phyloP scores from a whole-genome alignment of 2,329 filamentous ascomycete genomes.

The Cytospora schulzeri region DNA sequence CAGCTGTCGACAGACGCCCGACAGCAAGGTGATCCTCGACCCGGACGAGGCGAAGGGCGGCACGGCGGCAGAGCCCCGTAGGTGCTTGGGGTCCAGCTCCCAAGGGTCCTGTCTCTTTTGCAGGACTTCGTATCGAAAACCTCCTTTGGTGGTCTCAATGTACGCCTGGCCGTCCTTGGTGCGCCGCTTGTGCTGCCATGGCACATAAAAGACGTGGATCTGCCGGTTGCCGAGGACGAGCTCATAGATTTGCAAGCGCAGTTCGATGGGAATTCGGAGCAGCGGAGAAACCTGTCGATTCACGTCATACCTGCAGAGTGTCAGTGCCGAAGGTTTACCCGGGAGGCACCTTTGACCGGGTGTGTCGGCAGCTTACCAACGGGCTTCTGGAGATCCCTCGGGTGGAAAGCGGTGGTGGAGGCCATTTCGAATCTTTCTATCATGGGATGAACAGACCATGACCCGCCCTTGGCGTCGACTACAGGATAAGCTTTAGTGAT shows the following conservation, averaged over 20 bases:
- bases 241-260: conserved; percentile 40
- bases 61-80: background rate
- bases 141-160: conserved; percentile 30
- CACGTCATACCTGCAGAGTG: conserved; percentile 29
- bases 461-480: background rate
- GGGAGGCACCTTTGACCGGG: background rate
- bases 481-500: background rate
- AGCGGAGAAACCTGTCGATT: conserved; percentile 36
- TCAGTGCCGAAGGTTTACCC: background rate
- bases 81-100: conserved; percentile 17
- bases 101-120: conserved; percentile 36
- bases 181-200: conserved; percentile 32
- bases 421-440: conserved; percentile 23
- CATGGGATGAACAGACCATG: conserved; percentile 16
- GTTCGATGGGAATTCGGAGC: conserved; percentile 38
- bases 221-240: conserved; percentile 38
- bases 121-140: conserved; percentile 38
- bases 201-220: conserved; percentile 38
- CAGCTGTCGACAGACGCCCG: conserved; percentile 40
- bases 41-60: background rate
- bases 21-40: conserved; percentile 37
- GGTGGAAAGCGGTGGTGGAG: conserved; percentile 19
- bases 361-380: conserved; percentile 3
- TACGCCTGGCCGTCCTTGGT: conserved; percentile 29
- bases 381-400: conserved; percentile 25